Conservation (phyloP, 306 rosid genomes). For the Medicago lupulina region DNA sequence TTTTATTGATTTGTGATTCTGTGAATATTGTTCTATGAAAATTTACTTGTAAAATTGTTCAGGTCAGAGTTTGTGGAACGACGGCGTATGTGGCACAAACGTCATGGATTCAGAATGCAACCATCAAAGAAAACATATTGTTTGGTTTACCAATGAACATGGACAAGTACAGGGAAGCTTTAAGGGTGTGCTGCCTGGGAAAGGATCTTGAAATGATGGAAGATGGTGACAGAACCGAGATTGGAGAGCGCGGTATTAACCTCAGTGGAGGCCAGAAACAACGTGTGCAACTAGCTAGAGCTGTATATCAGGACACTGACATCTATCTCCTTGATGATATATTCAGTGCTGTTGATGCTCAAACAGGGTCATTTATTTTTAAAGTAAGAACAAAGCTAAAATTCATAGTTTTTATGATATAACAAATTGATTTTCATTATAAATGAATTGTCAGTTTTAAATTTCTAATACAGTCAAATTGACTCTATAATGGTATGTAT, state of each 20-base stretch:
- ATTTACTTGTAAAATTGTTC: constrained; percentile 9
- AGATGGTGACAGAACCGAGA: constrained; percentile 80
- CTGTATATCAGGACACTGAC: constrained; percentile 83
- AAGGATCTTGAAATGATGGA: constrained; percentile 53
- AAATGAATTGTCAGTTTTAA: no score
- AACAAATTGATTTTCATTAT: no score
- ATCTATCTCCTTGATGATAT: constrained; percentile 88
- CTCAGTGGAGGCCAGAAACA: constrained; percentile 92
- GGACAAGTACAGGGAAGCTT: no score
- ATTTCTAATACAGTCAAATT: no score
- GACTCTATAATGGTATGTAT: no score
- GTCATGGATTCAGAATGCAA: constrained; percentile 93
- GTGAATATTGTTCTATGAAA: no score
- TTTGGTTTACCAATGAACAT: constrained; percentile 54
- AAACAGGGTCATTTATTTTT: constrained; percentile 84
- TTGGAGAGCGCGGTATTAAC: constrained; percentile 93
- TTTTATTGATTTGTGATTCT: no score
- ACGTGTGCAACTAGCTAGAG: constrained; percentile 86
- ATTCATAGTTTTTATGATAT: no score
- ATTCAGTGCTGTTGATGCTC: constrained; percentile 95
- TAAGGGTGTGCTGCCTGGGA: no score
- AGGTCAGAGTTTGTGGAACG: constrained; percentile 81
- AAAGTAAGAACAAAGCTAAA: constrained; percentile 52
- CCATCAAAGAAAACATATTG: constrained; percentile 79
- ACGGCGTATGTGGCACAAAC: constrained; percentile 89